Percentiles rank a stretch among this genome's conserved stretches.
phyloP scores from a whole-genome alignment of 1,139 yeast genomes.

The Debaryomycetaceae sp. region DNA sequence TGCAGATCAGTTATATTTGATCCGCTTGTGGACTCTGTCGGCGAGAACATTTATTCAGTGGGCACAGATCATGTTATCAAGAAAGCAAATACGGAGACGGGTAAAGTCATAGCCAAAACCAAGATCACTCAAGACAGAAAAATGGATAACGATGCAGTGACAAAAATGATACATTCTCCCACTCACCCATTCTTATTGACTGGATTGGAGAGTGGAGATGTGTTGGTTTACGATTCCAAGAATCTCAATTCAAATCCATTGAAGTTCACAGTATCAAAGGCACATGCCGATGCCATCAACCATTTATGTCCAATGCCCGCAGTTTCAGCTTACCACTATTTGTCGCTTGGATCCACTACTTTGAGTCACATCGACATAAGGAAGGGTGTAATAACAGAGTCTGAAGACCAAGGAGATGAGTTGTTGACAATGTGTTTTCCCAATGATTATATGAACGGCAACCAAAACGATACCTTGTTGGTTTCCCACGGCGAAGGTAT shows the following conservation, averaged over 20 bases:
- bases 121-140: constrained; percentile 24
- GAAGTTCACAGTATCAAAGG: constrained; percentile 43
- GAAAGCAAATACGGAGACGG: constrained; percentile 68
- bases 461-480: constrained; percentile 58
- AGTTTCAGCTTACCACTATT: constrained; percentile 74
- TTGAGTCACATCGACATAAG: constrained; percentile 77
- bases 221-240: constrained; percentile 60
- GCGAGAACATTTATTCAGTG: constrained; percentile 58
- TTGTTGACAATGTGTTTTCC: constrained; percentile 70
- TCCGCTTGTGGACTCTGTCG: constrained; percentile 42
- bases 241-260: constrained; percentile 34
- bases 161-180: constrained; percentile 60
- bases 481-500: constrained; percentile 91
- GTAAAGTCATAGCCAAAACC: constrained; percentile 66
- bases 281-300: constrained; percentile 77
- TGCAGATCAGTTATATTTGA: constrained; percentile 75
- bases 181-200: constrained; percentile 64
- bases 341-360: constrained; percentile 81
- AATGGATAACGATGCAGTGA: constrained; percentile 37
- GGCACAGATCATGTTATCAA: constrained; percentile 83
- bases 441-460: constrained; percentile 43
- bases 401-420: constrained; percentile 94
- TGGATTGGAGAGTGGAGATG: constrained; percentile 78
- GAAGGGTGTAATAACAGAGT: constrained; percentile 58
- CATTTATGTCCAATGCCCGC: constrained; percentile 66